Evolutionary conservation across 1,284 basidiomycete species (phyloP).

Genomic region (Rhodotorula glutinis): DNA sequence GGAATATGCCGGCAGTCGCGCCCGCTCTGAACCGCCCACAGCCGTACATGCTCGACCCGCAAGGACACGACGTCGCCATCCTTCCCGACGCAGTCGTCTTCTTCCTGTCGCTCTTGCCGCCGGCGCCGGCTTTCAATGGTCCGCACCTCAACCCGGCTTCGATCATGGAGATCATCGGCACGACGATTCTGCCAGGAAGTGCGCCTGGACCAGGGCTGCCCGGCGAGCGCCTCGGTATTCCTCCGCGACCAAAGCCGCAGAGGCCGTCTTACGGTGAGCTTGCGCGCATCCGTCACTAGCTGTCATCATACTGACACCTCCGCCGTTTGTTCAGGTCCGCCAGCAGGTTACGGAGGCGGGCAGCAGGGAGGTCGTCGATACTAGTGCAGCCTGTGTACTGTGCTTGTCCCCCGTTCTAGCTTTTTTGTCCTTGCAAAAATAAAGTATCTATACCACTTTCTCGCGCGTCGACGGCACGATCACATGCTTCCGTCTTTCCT

Average conservation of each 20-base stretch:
- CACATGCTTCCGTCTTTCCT: too few relatives aligned
- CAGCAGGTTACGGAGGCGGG: neutral
- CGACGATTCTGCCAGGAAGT: conserved; percentile 34
- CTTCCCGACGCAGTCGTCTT: conserved; percentile 70
- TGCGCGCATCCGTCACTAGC: neutral
- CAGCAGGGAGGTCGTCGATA: conserved; percentile 5
- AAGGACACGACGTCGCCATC: conserved; percentile 32
- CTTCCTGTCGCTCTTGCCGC: conserved; percentile 77
- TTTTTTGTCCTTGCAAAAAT: neutral
- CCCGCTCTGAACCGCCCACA: conserved; percentile 43
- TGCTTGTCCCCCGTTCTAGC: neutral
- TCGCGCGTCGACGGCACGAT: too few relatives aligned
- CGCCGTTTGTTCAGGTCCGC: neutral
- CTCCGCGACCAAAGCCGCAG: conserved; percentile 35
- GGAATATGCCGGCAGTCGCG: conserved; percentile 52
- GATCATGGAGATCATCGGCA: conserved; percentile 38
- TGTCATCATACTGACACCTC: too few relatives aligned
- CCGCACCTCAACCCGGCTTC: conserved; percentile 37
- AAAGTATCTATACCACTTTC: too few relatives aligned
- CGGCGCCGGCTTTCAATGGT: conserved; percentile 67
- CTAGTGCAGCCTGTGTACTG: neutral
- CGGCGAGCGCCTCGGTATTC: conserved; percentile 36
- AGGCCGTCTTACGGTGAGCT: conserved; percentile 4
- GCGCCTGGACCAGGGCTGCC: conserved; percentile 37
- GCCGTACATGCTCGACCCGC: conserved; percentile 37